A percentile compares a stretch with the other conserved stretches of the same genome.
Conservation (phyloP, 371 early-diverging fungal species). For the Mortierella sp. region DNA sequence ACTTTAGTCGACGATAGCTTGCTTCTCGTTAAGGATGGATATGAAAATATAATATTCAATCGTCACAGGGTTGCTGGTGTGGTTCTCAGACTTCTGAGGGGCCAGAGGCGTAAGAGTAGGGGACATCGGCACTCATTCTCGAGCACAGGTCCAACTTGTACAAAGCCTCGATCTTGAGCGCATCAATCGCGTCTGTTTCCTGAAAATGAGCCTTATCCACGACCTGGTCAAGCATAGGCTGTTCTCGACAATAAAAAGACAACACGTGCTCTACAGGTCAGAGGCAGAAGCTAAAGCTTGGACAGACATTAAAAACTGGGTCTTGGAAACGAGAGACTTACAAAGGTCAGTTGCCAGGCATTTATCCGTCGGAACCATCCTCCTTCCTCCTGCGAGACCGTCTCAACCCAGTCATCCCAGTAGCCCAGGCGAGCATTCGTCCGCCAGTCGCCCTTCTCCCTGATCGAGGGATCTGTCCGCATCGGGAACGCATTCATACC, state of each 20-base stretch:
- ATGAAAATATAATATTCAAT: too few species aligned
- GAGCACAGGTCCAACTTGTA: conserved; percentile 47
- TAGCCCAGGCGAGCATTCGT: conserved; percentile 42
- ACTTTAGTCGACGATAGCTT: too few species aligned
- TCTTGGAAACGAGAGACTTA: conserved; percentile 11
- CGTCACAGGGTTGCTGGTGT: too few species aligned
- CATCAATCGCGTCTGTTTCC: conserved; percentile 46
- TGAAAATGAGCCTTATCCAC: conserved; percentile 36
- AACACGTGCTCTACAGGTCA: not conserved
- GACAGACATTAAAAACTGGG: not conserved
- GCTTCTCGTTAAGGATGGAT: too few species aligned
- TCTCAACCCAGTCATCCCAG: conserved; percentile 46
- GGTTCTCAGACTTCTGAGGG: too few species aligned
- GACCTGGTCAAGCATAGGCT: conserved; percentile 42
- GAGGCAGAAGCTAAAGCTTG: not conserved
- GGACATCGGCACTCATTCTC: conserved; percentile 10
- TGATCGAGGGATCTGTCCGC: conserved; percentile 27
- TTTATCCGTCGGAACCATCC: conserved; percentile 43
- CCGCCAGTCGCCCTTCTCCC: conserved; percentile 44
- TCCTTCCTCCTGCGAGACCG: conserved; percentile 18
- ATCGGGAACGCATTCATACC: conserved; percentile 49
- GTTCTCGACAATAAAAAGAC: not conserved
- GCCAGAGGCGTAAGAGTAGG: conserved; percentile 3
- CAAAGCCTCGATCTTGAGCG: conserved; percentile 33
- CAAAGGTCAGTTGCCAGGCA: conserved; percentile 46